phyloP scores from a whole-genome alignment of 208 protist genomes.

The Phytomonas francai region DNA sequence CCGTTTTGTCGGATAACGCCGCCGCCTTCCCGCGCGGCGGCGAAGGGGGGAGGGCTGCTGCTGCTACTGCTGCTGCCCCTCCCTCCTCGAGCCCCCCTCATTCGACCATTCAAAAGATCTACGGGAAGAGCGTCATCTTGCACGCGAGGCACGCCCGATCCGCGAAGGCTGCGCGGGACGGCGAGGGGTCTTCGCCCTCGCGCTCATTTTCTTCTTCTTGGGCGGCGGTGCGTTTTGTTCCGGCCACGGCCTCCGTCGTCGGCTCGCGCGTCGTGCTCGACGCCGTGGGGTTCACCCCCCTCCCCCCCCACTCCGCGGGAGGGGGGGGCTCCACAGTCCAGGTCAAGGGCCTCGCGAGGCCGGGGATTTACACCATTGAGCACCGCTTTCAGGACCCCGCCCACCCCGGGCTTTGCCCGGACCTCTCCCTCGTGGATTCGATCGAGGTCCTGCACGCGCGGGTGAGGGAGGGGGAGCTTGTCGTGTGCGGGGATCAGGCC shows the following conservation, averaged over 20 bases:
- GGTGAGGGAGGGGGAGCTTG: conserved; percentile 49
- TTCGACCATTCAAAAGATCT: too few relatives aligned
- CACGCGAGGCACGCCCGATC: conserved; percentile 54
- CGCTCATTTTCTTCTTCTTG: conserved; percentile 14
- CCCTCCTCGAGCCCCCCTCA: not conserved
- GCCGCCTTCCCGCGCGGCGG: conserved; percentile 23
- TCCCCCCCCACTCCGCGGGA: conserved; percentile 32
- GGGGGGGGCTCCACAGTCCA: conserved; percentile 46
- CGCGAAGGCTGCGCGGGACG: conserved; percentile 9
- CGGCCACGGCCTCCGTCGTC: conserved; percentile 17
- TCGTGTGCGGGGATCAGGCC: conserved; percentile 61
- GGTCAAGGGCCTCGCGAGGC: conserved; percentile 40
- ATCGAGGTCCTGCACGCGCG: conserved; percentile 71
- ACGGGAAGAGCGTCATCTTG: conserved; percentile 51
- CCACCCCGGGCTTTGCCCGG: conserved; percentile 59
- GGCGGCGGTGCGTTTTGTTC: conserved; percentile 30
- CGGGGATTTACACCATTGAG: conserved; percentile 71
- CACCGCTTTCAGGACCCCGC: conserved; percentile 51
- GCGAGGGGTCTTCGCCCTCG: not conserved
- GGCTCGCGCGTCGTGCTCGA: conserved; percentile 39
- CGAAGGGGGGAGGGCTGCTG: not conserved
- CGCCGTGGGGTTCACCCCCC: conserved; percentile 30
- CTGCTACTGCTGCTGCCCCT: not conserved
- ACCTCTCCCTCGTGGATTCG: conserved; percentile 39
- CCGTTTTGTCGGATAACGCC: conserved; percentile 57